Base-by-base conservation (phyloP, 1,284 basidiomycete genomes). In the Rhodotorula sp. region DNA sequence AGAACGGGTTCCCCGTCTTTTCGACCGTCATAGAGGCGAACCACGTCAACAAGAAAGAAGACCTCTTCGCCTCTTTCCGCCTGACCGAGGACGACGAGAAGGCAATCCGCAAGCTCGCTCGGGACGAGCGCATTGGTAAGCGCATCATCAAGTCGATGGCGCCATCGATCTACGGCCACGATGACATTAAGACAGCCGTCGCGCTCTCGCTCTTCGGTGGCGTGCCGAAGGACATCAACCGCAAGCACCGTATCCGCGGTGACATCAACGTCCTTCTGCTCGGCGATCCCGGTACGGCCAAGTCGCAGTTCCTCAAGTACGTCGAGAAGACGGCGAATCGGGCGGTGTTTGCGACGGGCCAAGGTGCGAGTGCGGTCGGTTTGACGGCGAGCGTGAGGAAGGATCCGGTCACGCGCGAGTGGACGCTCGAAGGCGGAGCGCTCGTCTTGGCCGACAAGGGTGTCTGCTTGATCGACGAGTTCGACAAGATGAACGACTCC, bases 401-500 rank as follows among this genome's bases (percentile, higher is more conserved):
- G 81, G 95, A 99, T 79, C 93, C 96, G 0, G 86, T 99, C 67
- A 99, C 96, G 3, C 86, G 89, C 59, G 96, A 99, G 82, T 99
- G 96, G 96, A 98, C 95, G 4, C 85, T 99, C 47, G 96, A 99
- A 80, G 96, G 96, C 24, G 96, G 95, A 24, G 95, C 95, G 6
- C 84, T 99, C 16, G 96, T 99, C 51, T 85, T 99, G 31, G 96
- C 95, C 1, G 95, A 99, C 83, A 97, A 97, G 83, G 95, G 95
- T n/a, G 92, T 91, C 48, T 99, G 96, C 78, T 84, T 99, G 46
- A 99, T 99, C 76, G 95, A 99, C 82, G 96, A 99, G 82, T 99
- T 99, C 80, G 95, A 99, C 85, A 99, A 99, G 85, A 99, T 99
- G 95, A 99, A 99, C 82, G 95, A 99, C 77, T 87, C 92, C 28